Evolutionary conservation across 352 stramenopile genomes (phyloP), one percentile per base, ranked within the genome.

Genomic region (Pythium aquatile): DNA sequence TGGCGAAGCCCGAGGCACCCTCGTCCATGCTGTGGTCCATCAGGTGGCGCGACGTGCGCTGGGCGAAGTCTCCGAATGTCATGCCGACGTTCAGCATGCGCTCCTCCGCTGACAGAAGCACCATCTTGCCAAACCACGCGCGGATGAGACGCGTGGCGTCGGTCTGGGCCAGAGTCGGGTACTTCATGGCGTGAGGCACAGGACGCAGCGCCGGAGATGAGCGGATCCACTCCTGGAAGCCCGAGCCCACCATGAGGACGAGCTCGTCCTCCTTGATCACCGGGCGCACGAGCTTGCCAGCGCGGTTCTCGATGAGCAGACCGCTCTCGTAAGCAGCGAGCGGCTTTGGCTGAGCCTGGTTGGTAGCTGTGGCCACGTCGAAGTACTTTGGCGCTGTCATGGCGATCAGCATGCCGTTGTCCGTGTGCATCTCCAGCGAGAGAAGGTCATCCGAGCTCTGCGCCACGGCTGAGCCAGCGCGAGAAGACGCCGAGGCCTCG

Each of bases 311-410:
- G n/a, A 79, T 73, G 7, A 74, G 55, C 42, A 79, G 48, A 7
- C 73, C 73, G 28, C 58, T 67, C 54, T 66, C 65, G 54, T 72
- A 66, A 1, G 20, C 29, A 0, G 26, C n/a, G 1, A 66, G 58
- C 0, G 49, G 26, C 28, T 62, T 52, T 20, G 52, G 39, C 46
- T 53, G 10, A 1, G 63, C 33, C 28, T 26, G 2, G 29, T 30
- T 29, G 24, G 32, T 37, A 28, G 24, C 47, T 2, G 26, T 37
- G 28, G 24, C 26, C 42, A 72, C 54, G 29, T 88, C 69, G 63
- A 91, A 91, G 72, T 89, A 93, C 55, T 81, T 73, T 0, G 84
- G 84, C 20, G 84, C 80, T 39, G 68, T 82, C 80, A 90, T 91
- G 24, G 79, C 77, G 65, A 91, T 90, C 59, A 89, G 69, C 32